These are phyloP conservation scores for Phialophora verrucosa DNA, from an alignment of 2,329 filamentous ascomycete genomes.

Conservation along the genomic window DNA sequence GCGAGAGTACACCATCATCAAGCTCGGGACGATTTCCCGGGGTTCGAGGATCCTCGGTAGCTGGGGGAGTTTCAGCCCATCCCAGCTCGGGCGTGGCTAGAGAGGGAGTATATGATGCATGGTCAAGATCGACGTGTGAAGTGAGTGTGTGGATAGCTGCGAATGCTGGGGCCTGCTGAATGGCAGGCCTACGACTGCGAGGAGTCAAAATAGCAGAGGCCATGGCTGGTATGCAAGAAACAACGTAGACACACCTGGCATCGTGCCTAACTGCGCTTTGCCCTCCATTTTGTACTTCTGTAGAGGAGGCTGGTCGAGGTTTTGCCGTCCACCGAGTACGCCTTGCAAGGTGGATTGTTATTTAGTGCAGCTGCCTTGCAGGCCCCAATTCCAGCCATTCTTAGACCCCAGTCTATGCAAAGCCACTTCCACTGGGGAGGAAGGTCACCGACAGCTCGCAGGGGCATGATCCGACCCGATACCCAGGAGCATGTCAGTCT, in stretches of 20 bases:
- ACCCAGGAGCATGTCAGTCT: background rate
- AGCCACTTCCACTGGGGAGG: background rate
- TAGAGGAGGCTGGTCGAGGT: background rate
- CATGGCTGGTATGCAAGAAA: background rate
- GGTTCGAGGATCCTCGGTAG: background rate
- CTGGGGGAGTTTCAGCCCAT: background rate
- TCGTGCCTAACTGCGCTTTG: background rate
- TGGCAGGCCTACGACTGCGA: background rate
- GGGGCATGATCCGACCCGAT: background rate
- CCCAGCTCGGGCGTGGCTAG: background rate
- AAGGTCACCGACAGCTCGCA: background rate
- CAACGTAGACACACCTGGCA: background rate
- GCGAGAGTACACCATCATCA: background rate
- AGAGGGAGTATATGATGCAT: background rate
- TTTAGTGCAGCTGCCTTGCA: background rate
- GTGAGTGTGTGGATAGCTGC: background rate
- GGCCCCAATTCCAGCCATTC: background rate
- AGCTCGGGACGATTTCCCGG: background rate
- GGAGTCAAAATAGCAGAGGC: background rate
- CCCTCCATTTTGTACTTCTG: background rate
- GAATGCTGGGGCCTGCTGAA: background rate
- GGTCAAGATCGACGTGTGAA: background rate
- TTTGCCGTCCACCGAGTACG: background rate
- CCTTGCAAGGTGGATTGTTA: background rate
- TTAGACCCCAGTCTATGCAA: background rate